Evolutionary conservation across 75 land plant species (phyloP).

Genomic region (Sequoiadendron giganteum): DNA sequence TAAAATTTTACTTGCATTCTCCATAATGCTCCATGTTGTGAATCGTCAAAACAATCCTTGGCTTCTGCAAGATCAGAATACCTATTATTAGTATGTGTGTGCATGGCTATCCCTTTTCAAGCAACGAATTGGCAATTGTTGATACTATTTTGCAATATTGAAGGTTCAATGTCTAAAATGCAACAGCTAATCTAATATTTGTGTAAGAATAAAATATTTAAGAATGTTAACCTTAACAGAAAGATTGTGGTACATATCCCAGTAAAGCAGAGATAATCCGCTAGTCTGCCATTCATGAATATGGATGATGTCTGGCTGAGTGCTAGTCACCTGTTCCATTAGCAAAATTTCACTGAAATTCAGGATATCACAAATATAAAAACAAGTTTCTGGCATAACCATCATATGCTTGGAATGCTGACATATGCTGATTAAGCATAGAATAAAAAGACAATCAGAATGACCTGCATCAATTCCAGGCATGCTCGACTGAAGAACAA

Average conservation of each 20-base stretch:
- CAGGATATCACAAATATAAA: not conserved
- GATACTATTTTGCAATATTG: not conserved
- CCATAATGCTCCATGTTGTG: slow-evolving; percentile 87
- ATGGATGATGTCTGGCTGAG: slow-evolving; percentile 67
- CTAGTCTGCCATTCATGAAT: slow-evolving; percentile 76
- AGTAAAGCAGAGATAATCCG: slow-evolving; percentile 59
- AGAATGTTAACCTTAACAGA: slow-evolving; percentile 48
- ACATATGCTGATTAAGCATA: not conserved
- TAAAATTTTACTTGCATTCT: slow-evolving; percentile 54
- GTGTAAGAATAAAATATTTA: not conserved
- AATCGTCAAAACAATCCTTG: slow-evolving; percentile 61
- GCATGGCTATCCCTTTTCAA: not conserved
- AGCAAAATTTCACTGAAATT: not conserved
- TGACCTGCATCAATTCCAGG: slow-evolving; percentile 81
- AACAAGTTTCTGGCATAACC: not conserved
- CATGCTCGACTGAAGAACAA: slow-evolving; percentile 74
- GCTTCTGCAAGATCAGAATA: slow-evolving; percentile 43
- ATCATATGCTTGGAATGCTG: not conserved
- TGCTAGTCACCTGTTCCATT: slow-evolving; percentile 32
- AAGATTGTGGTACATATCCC: slow-evolving; percentile 75
- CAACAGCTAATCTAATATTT: not conserved
- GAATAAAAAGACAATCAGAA: slow-evolving; percentile 1
- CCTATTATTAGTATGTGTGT: not conserved
- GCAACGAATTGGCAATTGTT: not conserved
- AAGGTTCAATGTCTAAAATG: not conserved